Percentiles rank a stretch among this genome's conserved stretches.
phyloP scores from a whole-genome alignment of 768 basidiomycete genomes.

The Cyclocybe cylindracea region DNA sequence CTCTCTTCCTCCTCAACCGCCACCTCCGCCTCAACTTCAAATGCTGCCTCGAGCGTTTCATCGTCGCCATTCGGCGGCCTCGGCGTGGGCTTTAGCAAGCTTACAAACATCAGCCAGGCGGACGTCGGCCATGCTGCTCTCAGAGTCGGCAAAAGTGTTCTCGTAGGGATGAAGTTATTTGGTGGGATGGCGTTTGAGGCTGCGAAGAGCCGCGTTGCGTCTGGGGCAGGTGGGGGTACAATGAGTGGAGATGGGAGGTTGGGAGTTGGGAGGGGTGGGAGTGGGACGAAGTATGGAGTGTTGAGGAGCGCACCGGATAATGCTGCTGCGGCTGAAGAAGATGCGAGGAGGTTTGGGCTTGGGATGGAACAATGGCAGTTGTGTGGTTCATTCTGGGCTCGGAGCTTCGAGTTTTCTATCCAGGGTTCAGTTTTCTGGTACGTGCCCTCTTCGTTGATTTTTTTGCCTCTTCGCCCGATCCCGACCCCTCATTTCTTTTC shows the following conservation, averaged over 20 bases:
- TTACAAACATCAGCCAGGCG: constrained; percentile 36
- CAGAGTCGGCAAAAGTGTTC: constrained; percentile 60
- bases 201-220: constrained; percentile 37
- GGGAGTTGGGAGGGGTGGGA: constrained; percentile 15
- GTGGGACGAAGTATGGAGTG: constrained; percentile 49
- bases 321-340: constrained; percentile 9
- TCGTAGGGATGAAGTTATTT: constrained; percentile 64
- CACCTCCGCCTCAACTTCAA: too few species aligned
- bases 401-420: too few species aligned
- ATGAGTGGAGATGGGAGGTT: constrained; percentile 2
- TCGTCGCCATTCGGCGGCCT: constrained; percentile 23
- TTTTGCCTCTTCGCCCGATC: too few species aligned
- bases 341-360: constrained; percentile 11
- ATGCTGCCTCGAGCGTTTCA: constrained; percentile 10
- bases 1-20: constrained; percentile 23
- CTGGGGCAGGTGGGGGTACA: constrained; percentile 5
- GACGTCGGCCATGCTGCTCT: constrained; percentile 54
- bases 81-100: constrained; percentile 11
- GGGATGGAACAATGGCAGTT: too few species aligned
- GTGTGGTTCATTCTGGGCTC: too few species aligned
- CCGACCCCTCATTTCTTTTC: too few species aligned
- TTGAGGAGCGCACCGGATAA: constrained; percentile 65
- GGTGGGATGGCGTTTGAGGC: constrained; percentile 63
- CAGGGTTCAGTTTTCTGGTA: too few species aligned
- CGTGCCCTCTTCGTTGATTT: too few species aligned